phyloP scores from a whole-genome alignment of 495 filamentous ascomycete species.

The Xylaria flabelliformis region DNA sequence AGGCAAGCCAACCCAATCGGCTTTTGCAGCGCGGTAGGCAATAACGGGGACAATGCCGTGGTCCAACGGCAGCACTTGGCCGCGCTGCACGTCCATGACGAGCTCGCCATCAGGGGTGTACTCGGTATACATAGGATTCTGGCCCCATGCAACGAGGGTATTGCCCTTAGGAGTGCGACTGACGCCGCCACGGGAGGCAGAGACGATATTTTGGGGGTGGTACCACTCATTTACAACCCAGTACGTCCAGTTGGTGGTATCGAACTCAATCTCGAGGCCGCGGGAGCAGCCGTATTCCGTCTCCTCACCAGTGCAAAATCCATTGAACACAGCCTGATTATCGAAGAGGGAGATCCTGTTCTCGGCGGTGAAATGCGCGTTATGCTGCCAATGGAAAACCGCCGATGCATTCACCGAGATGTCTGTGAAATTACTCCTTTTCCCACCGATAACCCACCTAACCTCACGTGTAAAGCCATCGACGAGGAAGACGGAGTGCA shows the following conservation, averaged over 20 bases:
- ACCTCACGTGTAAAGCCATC: slow-evolving; percentile 45
- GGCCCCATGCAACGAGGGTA: slow-evolving; percentile 12
- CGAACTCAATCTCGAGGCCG: slow-evolving; percentile 19
- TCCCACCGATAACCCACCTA: slow-evolving; percentile 53
- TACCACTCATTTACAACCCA: slow-evolving; percentile 9
- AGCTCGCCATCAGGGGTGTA: slow-evolving; percentile 10
- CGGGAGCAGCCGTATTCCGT: slow-evolving; percentile 1
- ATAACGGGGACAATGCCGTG: slow-evolving; percentile 3
- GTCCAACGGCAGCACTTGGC: slow-evolving; percentile 9
- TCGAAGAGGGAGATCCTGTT: slow-evolving; percentile 43
- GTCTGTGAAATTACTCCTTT: slow-evolving; percentile 53
- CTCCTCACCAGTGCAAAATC: slow-evolving; percentile 9
- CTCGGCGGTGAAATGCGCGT: slow-evolving; percentile 48
- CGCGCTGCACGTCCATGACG: slow-evolving; percentile 19
- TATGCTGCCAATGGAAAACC: slow-evolving; percentile 60
- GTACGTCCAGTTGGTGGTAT: neutral
- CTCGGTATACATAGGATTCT: slow-evolving; percentile 20
- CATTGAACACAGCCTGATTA: slow-evolving; percentile 36
- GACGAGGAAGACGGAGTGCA: slow-evolving; percentile 46
- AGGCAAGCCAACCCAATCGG: slow-evolving; percentile 1
- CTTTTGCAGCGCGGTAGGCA: slow-evolving; percentile 11
- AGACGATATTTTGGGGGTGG: slow-evolving; percentile 7
- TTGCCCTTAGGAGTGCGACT: neutral
- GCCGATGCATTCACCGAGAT: slow-evolving; percentile 50
- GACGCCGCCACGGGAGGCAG: slow-evolving; percentile 4